These are phyloP conservation scores for Trypanosoma avium DNA, from an alignment of 208 protist species.

Conservation along the genomic window DNA sequence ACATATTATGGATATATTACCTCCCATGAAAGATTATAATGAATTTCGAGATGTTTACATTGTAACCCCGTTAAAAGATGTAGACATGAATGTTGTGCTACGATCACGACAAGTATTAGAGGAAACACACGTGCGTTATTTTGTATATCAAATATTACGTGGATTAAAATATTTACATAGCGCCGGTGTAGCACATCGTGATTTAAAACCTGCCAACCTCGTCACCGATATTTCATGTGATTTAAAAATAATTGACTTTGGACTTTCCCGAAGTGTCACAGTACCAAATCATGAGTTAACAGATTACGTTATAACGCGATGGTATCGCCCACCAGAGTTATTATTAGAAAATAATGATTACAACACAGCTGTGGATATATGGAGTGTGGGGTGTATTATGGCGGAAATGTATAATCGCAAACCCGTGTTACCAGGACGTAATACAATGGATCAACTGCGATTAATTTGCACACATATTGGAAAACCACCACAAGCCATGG, in stretches of 20 bases:
- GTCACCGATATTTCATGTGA: slow-evolving; percentile 85
- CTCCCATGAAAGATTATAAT: slow-evolving; percentile 82
- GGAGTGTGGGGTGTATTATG: slow-evolving; percentile 95
- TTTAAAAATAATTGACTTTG: slow-evolving; percentile 93
- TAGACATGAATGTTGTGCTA: slow-evolving; percentile 95
- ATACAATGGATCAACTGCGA: slow-evolving; percentile 92
- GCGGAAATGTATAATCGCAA: slow-evolving; percentile 95
- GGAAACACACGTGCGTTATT: slow-evolving; percentile 84
- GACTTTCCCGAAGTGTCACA: slow-evolving; percentile 83
- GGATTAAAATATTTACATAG: slow-evolving; percentile 91
- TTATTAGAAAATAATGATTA: slow-evolving; percentile 90
- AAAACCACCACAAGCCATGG: slow-evolving; percentile 91
- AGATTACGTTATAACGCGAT: slow-evolving; percentile 94
- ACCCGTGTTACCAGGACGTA: slow-evolving; percentile 87
- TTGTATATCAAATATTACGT: slow-evolving; percentile 87
- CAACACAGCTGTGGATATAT: slow-evolving; percentile 89
- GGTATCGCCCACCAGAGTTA: slow-evolving; percentile 95
- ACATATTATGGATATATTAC: slow-evolving; percentile 94
- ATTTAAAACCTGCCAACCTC: slow-evolving; percentile 91
- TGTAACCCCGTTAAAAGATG: slow-evolving; percentile 96
- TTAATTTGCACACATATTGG: slow-evolving; percentile 92
- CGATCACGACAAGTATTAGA: slow-evolving; percentile 91
- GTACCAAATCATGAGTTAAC: slow-evolving; percentile 81
- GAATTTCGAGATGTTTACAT: slow-evolving; percentile 95
- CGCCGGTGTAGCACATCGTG: slow-evolving; percentile 88